Percentiles rank a stretch among this genome's conserved stretches.
Conservation (phyloP, 2,329 filamentous ascomycete genomes). For the Neurospora sp. region DNA sequence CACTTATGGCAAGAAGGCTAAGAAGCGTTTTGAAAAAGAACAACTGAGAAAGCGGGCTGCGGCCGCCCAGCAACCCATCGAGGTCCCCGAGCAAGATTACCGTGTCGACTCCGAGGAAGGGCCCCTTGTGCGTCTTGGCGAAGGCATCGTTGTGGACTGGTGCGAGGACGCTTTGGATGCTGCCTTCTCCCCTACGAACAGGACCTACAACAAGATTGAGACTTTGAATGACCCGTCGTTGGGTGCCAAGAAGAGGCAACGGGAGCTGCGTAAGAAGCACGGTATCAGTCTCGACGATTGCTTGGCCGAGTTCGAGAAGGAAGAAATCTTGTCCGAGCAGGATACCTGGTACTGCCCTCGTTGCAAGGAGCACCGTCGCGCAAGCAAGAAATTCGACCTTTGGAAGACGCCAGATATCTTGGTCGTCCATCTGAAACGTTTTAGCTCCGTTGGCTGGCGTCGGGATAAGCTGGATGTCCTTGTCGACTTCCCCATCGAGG, state of each 20-base stretch:
- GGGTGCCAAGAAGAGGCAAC: constrained; percentile 49
- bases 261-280: constrained; percentile 55
- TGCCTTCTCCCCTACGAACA: constrained; percentile 52
- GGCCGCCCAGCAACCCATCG: constrained; percentile 20
- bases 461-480: constrained; percentile 85
- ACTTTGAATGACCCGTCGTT: constrained; percentile 54
- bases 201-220: constrained; percentile 45
- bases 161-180: constrained; percentile 55
- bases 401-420: constrained; percentile 96
- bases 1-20: constrained; percentile 38
- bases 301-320: constrained; percentile 86
- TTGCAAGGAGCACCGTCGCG: constrained; percentile 86
- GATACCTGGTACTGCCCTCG: constrained; percentile 97
- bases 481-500: constrained; percentile 85
- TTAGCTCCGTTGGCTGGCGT: constrained; percentile 72
- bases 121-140: constrained; percentile 66
- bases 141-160: constrained; percentile 87
- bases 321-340: constrained; percentile 86
- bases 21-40: constrained; percentile 37
- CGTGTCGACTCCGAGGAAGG: constrained; percentile 34
- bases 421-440: constrained; percentile 90
- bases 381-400: constrained; percentile 92
- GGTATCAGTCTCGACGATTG: constrained; percentile 85
- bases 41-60: constrained; percentile 26
- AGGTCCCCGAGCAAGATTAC: constrained; percentile 24